Base-by-base conservation (phyloP, 768 basidiomycete genomes). In the Lyophyllum atratum region DNA sequence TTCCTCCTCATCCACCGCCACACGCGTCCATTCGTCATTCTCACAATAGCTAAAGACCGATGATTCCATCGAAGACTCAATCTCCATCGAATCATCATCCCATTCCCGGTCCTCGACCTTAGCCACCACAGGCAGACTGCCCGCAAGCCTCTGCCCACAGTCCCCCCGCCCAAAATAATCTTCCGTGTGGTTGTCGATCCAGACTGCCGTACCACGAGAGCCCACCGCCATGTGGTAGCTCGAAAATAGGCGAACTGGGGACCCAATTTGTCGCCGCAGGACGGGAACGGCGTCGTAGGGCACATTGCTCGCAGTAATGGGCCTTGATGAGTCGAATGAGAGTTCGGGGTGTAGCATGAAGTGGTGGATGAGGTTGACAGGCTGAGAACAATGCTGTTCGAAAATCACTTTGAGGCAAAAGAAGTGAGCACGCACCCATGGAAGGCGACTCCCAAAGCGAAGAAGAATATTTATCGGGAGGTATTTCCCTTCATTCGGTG, bases 291-390 rank as follows among this genome's bases (percentile, higher is more conserved):
- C 65, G n/a, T 64, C 52, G 58, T 84, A 85, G 1, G 85, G 85
- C 12, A 76, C 56, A 52, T 83, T 83, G 24, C 66, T 59, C 34
- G 68, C 50, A 39, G 63, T 68, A n/a, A 69, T 63, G 3, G 62
- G 61, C 19, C 59, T 54, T 24, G 58, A 54, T 15, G 59, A 55
- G 28, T 66, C 59, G 62, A 76, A 83, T 6, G 65, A 53, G 3
- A 69, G 60, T 64, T 85, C 82, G 0, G 80, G 78, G 1, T 66
- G 66, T 15, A 90, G 73, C 31, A 76, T 65, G 64, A 80, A 87
- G 66, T 85, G 83, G 61, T 89, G 85, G n/a, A 89, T 74, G 24
- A 84, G 69, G 67, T 90, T 89, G 59, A 85, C 79, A 0, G 87
- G 85, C 87, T 76, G 55, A 4, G 15, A 29, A n/a, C 31, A 24